Evolutionary conservation across 169 alveolate genomes (phyloP).

Genomic region (Theileria equi): DNA sequence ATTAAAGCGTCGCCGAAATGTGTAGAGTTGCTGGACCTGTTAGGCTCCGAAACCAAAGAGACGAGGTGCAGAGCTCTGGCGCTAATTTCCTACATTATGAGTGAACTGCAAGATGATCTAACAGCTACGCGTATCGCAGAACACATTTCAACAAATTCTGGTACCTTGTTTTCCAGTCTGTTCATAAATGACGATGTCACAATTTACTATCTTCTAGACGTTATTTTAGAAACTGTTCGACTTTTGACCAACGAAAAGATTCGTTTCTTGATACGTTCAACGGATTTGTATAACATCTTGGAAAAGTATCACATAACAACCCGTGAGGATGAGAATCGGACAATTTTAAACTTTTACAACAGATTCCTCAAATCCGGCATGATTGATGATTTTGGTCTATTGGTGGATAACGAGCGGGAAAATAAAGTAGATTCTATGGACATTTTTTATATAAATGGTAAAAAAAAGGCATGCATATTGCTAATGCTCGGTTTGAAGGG

Average conservation of each 20-base stretch:
- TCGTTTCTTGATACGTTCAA: constrained; percentile 2
- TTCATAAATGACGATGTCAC: constrained; percentile 3
- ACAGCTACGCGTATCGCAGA: constrained; percentile 5
- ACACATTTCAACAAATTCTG: constrained; percentile 11
- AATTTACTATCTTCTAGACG: constrained; percentile 10
- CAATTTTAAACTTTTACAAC: constrained; percentile 16
- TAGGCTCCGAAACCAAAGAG: not conserved
- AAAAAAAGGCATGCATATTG: constrained; percentile 28
- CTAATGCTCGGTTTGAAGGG: constrained; percentile 32
- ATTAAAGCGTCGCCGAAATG: constrained; percentile 44
- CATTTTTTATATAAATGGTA: constrained; percentile 9
- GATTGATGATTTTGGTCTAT: too few relatives aligned
- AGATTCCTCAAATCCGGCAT: too few relatives aligned
- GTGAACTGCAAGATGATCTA: not conserved
- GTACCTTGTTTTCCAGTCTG: constrained; percentile 7
- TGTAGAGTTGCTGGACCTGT: constrained; percentile 35
- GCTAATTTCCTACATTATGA: constrained; percentile 27
- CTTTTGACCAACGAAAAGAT: constrained; percentile 16
- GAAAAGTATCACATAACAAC: constrained; percentile 27
- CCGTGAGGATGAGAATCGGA: not conserved
- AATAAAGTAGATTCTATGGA: not conserved
- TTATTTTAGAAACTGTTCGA: constrained; percentile 11
- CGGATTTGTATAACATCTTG: constrained; percentile 5
- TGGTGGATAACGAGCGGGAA: not conserved
- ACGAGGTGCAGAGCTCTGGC: constrained; percentile 18